phyloP scores from a whole-genome alignment of 495 filamentous ascomycete genomes.

The Penicillium desertorum region DNA sequence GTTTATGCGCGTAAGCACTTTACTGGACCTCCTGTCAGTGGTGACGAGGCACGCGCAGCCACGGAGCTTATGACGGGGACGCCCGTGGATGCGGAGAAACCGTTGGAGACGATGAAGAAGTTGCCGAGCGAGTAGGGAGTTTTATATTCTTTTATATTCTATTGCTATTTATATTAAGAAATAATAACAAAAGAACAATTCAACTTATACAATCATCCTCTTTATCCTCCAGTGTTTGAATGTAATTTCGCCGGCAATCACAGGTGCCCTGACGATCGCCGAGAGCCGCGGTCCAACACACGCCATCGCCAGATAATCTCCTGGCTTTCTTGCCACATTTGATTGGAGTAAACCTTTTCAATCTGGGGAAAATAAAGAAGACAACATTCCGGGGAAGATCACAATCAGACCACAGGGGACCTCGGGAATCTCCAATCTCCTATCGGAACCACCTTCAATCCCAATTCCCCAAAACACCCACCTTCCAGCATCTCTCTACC shows the following conservation, averaged over 20 bases:
- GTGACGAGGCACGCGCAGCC: constrained; percentile 34
- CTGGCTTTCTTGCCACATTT: not conserved
- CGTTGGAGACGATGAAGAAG: constrained; percentile 24
- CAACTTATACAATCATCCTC: not conserved
- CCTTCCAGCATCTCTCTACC: not conserved
- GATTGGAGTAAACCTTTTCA: not conserved
- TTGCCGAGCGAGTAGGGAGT: not conserved
- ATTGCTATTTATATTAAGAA: not conserved
- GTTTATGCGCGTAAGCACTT: constrained; percentile 69
- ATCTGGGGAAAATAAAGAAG: constrained; percentile 1
- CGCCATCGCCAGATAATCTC: constrained; percentile 12
- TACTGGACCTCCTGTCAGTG: constrained; percentile 59
- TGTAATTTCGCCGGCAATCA: constrained; percentile 20
- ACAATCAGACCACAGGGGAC: constrained; percentile 1
- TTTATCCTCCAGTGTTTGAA: not conserved
- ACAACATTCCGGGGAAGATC: not conserved
- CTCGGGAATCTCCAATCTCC: constrained; percentile 2
- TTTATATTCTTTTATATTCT: not conserved
- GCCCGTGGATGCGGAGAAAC: constrained; percentile 28
- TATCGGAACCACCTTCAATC: not conserved
- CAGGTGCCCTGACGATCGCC: constrained; percentile 33
- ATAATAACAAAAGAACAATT: not conserved
- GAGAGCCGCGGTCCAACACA: constrained; percentile 42
- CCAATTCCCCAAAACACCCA: not conserved
- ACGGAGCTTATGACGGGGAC: constrained; percentile 40